These are phyloP conservation scores for Nicotiana otophora DNA, from an alignment of 257 asterid genomes.

Conservation along the genomic window DNA sequence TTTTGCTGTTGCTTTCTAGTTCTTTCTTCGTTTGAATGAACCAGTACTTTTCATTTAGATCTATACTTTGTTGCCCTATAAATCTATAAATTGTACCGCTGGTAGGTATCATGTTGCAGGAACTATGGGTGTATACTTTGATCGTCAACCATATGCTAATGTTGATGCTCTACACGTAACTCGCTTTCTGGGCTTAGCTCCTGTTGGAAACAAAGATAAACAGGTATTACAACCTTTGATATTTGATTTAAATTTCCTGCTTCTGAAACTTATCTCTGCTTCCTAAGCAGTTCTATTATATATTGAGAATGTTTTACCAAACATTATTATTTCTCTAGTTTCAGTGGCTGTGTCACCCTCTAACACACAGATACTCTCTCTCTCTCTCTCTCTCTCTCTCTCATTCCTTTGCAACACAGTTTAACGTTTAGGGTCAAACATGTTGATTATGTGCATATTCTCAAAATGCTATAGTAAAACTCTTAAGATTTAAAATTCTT, in stretches of 20 bases:
- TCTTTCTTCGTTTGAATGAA: background rate
- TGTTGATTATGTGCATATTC: background rate
- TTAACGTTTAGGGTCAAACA: background rate
- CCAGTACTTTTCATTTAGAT: background rate
- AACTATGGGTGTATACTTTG: conserved; percentile 62
- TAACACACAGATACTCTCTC: background rate
- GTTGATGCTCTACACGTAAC: conserved; percentile 70
- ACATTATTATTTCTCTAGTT: background rate
- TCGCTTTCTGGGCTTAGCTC: conserved; percentile 89
- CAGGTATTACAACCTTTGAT: conserved; percentile 41
- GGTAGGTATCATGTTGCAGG: conserved; percentile 93
- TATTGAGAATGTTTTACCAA: background rate
- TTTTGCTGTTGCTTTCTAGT: background rate
- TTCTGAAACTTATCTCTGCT: background rate
- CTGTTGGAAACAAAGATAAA: conserved; percentile 91
- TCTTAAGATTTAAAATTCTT: background rate
- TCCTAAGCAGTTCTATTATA: background rate
- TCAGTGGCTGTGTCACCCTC: background rate
- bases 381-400: background rate
- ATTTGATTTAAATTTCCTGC: background rate
- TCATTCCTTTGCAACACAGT: background rate
- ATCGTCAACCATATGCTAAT: conserved; percentile 84
- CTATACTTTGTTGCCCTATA: background rate
- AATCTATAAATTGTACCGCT: conserved; percentile 18
- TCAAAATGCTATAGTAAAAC: background rate